Base-by-base conservation (phyloP, 2,329 filamentous ascomycete species). In the Bertia moriformis region DNA sequence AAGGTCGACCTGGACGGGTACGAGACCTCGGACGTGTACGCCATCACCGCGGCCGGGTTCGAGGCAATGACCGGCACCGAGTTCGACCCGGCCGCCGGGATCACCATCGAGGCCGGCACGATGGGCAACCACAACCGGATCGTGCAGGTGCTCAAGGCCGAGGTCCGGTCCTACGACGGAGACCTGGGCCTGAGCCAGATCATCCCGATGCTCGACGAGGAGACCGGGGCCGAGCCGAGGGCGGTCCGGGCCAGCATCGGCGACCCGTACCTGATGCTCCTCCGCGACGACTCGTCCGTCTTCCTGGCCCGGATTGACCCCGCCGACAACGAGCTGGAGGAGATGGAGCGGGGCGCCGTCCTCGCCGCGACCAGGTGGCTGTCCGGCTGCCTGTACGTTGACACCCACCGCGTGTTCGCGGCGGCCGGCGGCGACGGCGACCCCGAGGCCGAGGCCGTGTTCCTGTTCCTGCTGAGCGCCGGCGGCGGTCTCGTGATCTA, bases 111-210 rank as follows among this genome's bases (percentile, higher is more conserved):
- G 48, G 82, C 91, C 14, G 85, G 84, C 14, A 83, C 81, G 0
- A 74, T 98, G 57, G 83, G 82, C n/a, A 73, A 74, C 39, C 77
- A 83, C 43, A 83, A 73, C 52, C 76, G 86, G 42, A 78, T 96
- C 22, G 79, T 96, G 14, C 91, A 96, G 52, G 80, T 94, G 2
- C 67, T 94, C 39, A 83, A 80, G 46, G 85, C 78, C 2, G 89
- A 96, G 51, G 76, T 96, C 18, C 73, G 89, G 42, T 89, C 82
- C 44, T 98, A 95, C 49, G 88, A 96, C 55, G 80, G 80, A 58
- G 85, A 93, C 56, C 72, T 98, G 42, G 84, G 82, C 10, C 69
- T 98, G 39, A 79, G 80, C 36, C 89, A 96, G 51, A 96, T 98
- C 40, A 71, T 95, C 38, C 86, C 88, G 1, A 86, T 96, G 71